phyloP scores from a whole-genome alignment of 345 rosid genomes.

The Camelina laxa region DNA sequence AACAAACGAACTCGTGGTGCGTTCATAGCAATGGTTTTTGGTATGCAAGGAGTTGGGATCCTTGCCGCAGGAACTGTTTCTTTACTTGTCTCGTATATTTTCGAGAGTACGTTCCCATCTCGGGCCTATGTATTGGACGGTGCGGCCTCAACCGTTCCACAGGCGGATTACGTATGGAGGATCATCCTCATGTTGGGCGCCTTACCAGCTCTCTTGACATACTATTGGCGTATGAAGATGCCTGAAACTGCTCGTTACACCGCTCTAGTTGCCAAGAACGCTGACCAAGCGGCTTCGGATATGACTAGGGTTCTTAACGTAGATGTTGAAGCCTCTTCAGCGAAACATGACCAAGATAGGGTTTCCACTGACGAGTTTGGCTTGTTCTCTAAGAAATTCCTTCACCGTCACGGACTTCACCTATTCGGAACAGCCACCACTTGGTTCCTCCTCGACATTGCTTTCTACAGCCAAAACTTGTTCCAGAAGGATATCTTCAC shows the following conservation, averaged over 20 bases:
- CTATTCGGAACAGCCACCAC: conserved; percentile 64
- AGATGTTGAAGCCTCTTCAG: conserved; percentile 59
- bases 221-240: conserved; percentile 77
- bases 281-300: conserved; percentile 65
- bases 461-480: conserved; percentile 74
- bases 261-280: conserved; percentile 64
- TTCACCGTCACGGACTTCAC: conserved; percentile 60
- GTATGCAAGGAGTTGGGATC: conserved; percentile 87
- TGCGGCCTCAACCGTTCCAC: conserved; percentile 53
- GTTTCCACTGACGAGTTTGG: conserved; percentile 49
- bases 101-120: conserved; percentile 51
- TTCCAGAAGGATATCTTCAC: conserved; percentile 79
- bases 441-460: conserved; percentile 80
- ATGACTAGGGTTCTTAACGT: conserved; percentile 79
- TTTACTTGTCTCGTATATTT: conserved; percentile 44
- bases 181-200: conserved; percentile 74
- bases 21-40: conserved; percentile 76
- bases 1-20: conserved; percentile 74
- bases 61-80: conserved; percentile 67
- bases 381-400: conserved; percentile 55
- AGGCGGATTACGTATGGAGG: conserved; percentile 78
- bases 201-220: conserved; percentile 64
- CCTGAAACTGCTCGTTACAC: conserved; percentile 91
- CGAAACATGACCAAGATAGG: conserved; percentile 38
- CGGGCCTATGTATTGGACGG: conserved; percentile 47